Evolutionary conservation across 352 stramenopile species (phyloP).

Genomic region (Globisporangium polare): DNA sequence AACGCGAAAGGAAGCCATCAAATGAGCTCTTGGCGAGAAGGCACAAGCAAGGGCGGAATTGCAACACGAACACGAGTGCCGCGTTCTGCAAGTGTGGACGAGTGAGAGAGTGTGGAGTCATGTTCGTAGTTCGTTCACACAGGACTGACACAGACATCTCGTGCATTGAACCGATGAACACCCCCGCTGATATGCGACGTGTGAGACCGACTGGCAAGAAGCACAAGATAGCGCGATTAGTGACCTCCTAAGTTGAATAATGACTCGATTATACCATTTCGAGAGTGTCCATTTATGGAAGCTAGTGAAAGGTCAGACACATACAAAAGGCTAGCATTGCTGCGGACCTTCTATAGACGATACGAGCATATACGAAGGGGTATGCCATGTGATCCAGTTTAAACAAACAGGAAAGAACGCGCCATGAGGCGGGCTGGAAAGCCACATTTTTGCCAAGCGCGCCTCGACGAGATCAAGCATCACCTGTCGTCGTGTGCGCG

Average conservation of each 20-base stretch:
- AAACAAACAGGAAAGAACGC: neutral
- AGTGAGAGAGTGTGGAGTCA: neutral
- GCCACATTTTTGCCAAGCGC: neutral
- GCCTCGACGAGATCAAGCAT: neutral
- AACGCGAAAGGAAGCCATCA: neutral
- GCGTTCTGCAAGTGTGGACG: neutral
- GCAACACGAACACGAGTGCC: neutral
- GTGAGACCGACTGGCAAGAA: too few species aligned
- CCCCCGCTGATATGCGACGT: too few species aligned
- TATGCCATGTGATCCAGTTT: neutral
- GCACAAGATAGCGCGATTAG: too few species aligned
- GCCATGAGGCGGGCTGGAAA: neutral
- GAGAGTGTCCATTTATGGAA: too few species aligned
- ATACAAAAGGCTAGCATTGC: too few species aligned
- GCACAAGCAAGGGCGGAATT: neutral
- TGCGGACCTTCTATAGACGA: too few species aligned
- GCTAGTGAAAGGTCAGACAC: too few species aligned
- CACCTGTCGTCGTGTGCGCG: neutral
- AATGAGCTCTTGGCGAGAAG: neutral
- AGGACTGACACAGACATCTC: too few species aligned
- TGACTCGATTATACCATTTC: too few species aligned
- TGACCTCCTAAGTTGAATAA: too few species aligned
- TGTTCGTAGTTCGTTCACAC: neutral
- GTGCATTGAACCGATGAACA: too few species aligned
- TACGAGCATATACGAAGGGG: too few species aligned